Evolutionary conservation across 2,329 filamentous ascomycete genomes (phyloP).

Genomic region (Furcasterigmium furcatum): DNA sequence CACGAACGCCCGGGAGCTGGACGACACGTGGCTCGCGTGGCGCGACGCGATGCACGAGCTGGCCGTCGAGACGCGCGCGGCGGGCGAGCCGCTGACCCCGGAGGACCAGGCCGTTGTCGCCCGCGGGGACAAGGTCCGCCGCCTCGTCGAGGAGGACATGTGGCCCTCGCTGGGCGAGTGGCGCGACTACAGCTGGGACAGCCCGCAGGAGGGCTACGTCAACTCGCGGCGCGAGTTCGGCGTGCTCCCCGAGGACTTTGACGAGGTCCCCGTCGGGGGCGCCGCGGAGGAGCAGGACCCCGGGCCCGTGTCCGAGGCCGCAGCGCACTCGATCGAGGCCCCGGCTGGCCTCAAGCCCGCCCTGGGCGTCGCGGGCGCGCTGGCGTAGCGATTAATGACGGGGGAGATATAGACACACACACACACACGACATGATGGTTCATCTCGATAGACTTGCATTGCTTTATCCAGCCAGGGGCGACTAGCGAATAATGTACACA

Average conservation of each 20-base stretch:
- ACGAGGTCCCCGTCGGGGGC: neutral
- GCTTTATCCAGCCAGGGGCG: conserved; percentile 6
- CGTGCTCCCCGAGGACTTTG: neutral
- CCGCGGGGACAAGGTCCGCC: conserved; percentile 22
- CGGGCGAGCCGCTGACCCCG: conserved; percentile 8
- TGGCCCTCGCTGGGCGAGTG: conserved; percentile 57
- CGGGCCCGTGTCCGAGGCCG: neutral
- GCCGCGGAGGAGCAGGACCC: too few relatives aligned
- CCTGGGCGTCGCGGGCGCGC: neutral
- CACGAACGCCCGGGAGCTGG: conserved; percentile 58
- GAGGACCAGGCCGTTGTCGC: conserved; percentile 14
- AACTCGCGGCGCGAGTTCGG: conserved; percentile 25
- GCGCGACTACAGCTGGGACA: conserved; percentile 63
- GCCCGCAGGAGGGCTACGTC: conserved; percentile 45
- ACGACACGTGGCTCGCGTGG: conserved; percentile 59
- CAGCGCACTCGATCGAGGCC: neutral
- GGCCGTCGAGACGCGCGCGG: conserved; percentile 21
- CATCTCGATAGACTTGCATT: neutral
- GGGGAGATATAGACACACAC: neutral
- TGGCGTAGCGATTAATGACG: neutral
- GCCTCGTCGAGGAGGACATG: conserved; percentile 38
- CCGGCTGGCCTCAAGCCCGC: neutral
- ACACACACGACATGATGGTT: neutral
- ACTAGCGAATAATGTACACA: neutral
- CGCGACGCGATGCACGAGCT: conserved; percentile 46